Evolutionary conservation across 1,284 basidiomycete species (phyloP).

Genomic region (Apiotrichum sp.): DNA sequence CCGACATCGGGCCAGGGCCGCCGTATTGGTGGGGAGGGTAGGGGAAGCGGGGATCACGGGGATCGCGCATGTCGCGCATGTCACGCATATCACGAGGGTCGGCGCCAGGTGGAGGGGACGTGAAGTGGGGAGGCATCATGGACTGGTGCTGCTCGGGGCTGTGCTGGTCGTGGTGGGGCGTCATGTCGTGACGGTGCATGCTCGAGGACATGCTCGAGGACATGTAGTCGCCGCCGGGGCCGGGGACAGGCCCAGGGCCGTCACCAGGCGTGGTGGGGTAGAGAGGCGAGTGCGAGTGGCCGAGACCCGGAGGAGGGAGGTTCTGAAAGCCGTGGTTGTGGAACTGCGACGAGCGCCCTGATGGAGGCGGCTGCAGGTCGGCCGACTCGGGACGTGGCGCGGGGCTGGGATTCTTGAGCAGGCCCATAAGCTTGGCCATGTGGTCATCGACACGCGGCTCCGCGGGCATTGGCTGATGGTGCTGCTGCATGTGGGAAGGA

Average conservation of each 20-base stretch:
- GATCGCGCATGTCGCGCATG: no score
- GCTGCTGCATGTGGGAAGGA: neutral
- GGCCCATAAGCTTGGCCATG: constrained; percentile 39
- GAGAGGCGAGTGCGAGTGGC: constrained; percentile 6
- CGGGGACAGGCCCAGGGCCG: neutral
- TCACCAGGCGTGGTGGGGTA: constrained; percentile 11
- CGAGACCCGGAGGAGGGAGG: constrained; percentile 13
- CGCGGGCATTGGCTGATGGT: neutral
- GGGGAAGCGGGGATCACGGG: neutral
- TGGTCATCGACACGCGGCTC: constrained; percentile 24
- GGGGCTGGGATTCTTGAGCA: constrained; percentile 26
- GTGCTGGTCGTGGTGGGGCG: neutral
- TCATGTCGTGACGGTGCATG: constrained; percentile 4
- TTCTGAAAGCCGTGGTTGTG: constrained; percentile 1
- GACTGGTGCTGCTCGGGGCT: constrained; percentile 2
- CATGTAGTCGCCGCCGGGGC: constrained; percentile 7
- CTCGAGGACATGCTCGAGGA: neutral
- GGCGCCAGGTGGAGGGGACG: constrained; percentile 10
- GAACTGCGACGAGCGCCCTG: neutral
- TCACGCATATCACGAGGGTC: constrained; percentile 7
- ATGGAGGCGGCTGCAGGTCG: constrained; percentile 2
- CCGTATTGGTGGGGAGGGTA: constrained; percentile 1
- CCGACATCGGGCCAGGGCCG: constrained; percentile 2
- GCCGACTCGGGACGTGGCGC: constrained; percentile 10
- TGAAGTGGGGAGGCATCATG: constrained; percentile 11